Conservation (phyloP, 2,329 filamentous ascomycete genomes). For the Paramyrothecium roridum region DNA sequence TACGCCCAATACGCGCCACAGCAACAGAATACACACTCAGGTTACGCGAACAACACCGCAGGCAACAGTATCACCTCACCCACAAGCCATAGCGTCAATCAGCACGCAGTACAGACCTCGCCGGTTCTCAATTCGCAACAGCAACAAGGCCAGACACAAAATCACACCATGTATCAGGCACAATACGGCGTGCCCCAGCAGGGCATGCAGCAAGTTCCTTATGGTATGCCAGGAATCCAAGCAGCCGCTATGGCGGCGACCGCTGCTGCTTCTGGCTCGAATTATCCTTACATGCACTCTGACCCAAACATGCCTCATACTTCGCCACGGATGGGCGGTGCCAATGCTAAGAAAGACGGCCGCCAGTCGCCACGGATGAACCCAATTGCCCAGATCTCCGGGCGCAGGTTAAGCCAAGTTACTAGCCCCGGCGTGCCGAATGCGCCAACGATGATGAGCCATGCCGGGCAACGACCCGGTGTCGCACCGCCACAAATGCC, state of each 20-base stretch:
- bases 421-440: slow-evolving; percentile 72
- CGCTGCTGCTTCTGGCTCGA: slow-evolving; percentile 82
- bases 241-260: slow-evolving; percentile 91
- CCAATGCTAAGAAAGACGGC: slow-evolving; percentile 69
- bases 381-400: slow-evolving; percentile 56
- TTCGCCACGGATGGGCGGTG: slow-evolving; percentile 73
- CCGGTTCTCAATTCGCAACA: slow-evolving; percentile 73
- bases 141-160: slow-evolving; percentile 60
- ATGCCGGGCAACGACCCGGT: slow-evolving; percentile 48
- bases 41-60: slow-evolving; percentile 57
- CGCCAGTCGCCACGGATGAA: slow-evolving; percentile 77
- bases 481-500: slow-evolving; percentile 58
- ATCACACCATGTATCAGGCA: slow-evolving; percentile 77
- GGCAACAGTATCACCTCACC: slow-evolving; percentile 68
- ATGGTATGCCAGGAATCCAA: slow-evolving; percentile 78
- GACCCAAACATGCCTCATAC: slow-evolving; percentile 66
- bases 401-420: slow-evolving; percentile 72
- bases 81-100: slow-evolving; percentile 65
- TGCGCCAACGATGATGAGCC: slow-evolving; percentile 73
- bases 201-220: slow-evolving; percentile 63
- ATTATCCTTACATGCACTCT: slow-evolving; percentile 69
- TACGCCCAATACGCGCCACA: slow-evolving; percentile 72
- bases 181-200: slow-evolving; percentile 71
- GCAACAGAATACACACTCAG: slow-evolving; percentile 62
- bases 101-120: slow-evolving; percentile 68